These are phyloP conservation scores for Ceratobasidium sp. DNA, from an alignment of 1,284 basidiomycete genomes.

Conservation along the genomic window DNA sequence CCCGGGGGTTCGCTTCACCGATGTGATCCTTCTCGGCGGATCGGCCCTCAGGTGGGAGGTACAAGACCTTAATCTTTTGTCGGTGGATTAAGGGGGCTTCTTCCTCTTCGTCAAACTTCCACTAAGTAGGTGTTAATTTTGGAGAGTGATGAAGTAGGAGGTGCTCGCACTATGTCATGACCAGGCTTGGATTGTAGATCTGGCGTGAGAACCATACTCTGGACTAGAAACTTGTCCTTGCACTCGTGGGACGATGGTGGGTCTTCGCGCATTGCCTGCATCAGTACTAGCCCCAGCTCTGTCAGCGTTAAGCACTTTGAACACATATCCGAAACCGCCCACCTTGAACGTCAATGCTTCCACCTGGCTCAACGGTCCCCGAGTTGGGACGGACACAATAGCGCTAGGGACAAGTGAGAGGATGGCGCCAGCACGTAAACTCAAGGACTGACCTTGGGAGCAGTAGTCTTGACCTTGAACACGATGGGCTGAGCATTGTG, in stretches of 20 bases:
- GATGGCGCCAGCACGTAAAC: constrained; percentile 8
- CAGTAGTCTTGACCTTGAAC: constrained; percentile 99
- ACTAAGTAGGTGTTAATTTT: constrained; percentile 62
- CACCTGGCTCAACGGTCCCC: constrained; percentile 93
- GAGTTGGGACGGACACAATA: constrained; percentile 99
- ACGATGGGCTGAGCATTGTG: constrained; percentile 88
- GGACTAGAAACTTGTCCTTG: constrained; percentile 99
- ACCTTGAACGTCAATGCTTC: constrained; percentile 95
- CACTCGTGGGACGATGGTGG: constrained; percentile 86
- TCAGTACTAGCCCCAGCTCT: constrained; percentile 73
- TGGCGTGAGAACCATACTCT: constrained; percentile 91
- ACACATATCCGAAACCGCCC: constrained; percentile 49
- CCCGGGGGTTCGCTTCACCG: too few relatives aligned
- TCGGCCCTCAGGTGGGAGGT: constrained; percentile 88
- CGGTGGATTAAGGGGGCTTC: constrained; percentile 82
- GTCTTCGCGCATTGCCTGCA: constrained; percentile 85
- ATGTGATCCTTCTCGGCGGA: constrained; percentile 80
- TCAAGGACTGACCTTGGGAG: constrained; percentile 78
- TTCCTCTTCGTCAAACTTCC: constrained; percentile 74
- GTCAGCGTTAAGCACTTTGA: neutral
- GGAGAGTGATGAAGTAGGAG: neutral
- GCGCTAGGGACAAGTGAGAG: constrained; percentile 60
- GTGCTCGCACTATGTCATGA: constrained; percentile 77
- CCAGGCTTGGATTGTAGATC: constrained; percentile 86
- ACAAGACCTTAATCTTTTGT: constrained; percentile 94